Conservation (phyloP, 495 filamentous ascomycete genomes). For the Apodospora peruviana region DNA sequence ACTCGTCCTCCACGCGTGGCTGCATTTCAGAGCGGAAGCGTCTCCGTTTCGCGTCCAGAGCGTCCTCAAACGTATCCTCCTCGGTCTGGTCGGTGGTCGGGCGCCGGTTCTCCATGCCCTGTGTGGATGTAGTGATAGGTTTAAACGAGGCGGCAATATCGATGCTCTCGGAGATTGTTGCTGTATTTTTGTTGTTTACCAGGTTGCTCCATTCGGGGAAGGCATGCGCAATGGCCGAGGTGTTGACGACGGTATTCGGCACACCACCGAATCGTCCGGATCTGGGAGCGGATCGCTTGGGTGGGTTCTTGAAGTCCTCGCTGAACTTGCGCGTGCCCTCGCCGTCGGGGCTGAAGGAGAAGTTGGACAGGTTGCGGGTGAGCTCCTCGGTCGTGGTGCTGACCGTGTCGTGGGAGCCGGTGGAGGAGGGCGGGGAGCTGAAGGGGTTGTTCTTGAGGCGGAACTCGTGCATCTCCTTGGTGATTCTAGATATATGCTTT, state of each 20-base stretch:
- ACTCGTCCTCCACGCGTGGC: constrained; percentile 38
- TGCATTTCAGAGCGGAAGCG: constrained; percentile 37
- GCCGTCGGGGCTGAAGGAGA: constrained; percentile 40
- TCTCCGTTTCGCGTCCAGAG: constrained; percentile 20
- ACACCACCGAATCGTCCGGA: constrained; percentile 25
- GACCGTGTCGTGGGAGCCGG: constrained; percentile 46
- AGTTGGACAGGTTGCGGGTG: constrained; percentile 32
- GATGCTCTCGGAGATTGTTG: constrained; percentile 15
- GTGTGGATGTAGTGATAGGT: constrained; percentile 8
- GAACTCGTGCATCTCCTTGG: constrained; percentile 29
- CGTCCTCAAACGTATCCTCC: constrained; percentile 22
- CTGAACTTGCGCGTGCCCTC: constrained; percentile 37
- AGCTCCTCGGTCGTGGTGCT: constrained; percentile 36
- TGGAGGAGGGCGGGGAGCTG: constrained; percentile 46
- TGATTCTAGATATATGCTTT: constrained; percentile 30
- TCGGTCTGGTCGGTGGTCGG: constrained; percentile 18
- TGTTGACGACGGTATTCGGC: constrained; percentile 42
- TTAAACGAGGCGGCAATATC: constrained; percentile 13
- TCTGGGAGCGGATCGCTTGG: constrained; percentile 16
- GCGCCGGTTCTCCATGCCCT: constrained; percentile 36
- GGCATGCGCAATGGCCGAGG: constrained; percentile 54
- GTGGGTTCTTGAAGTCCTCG: constrained; percentile 13
- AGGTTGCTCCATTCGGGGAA: constrained; percentile 54
- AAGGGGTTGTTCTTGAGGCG: constrained; percentile 38
- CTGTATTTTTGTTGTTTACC: constrained; percentile 13